phyloP scores from a whole-genome alignment of 768 basidiomycete species.

The Paxillus involutus region DNA sequence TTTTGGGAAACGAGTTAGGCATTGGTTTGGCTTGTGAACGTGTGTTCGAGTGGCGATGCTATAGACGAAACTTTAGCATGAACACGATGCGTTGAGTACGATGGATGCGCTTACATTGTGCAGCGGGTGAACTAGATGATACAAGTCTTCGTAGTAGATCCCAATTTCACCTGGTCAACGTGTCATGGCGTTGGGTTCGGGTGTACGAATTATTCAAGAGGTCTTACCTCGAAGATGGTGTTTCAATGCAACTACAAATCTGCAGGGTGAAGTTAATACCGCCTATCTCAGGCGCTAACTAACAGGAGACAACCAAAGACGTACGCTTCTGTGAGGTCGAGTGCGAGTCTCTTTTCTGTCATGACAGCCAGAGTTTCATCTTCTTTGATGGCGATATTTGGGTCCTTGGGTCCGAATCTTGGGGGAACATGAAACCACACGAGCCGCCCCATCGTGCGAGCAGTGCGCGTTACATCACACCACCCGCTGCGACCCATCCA shows the following conservation, averaged over 20 bases:
- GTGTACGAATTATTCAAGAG: neutral
- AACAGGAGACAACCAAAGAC: slow-evolving; percentile 11
- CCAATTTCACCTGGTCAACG: slow-evolving; percentile 48
- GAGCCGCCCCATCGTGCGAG: slow-evolving; percentile 49
- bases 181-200: neutral
- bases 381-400: slow-evolving; percentile 26
- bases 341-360: slow-evolving; percentile 59
- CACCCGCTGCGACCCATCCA: slow-evolving; percentile 55
- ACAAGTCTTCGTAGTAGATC: slow-evolving; percentile 63
- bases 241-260: neutral
- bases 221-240: neutral
- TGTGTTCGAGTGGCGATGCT: neutral
- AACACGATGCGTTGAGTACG: neutral
- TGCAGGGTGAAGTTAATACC: neutral
- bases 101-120: slow-evolving; percentile 43
- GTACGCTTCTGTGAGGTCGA: slow-evolving; percentile 59
- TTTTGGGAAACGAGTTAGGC: neutral
- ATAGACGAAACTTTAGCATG: neutral
- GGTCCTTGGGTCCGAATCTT: slow-evolving; percentile 40
- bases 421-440: slow-evolving; percentile 65
- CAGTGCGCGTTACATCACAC: slow-evolving; percentile 55
- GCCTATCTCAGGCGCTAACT: neutral
- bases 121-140: slow-evolving; percentile 53
- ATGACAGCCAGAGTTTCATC: slow-evolving; percentile 52
- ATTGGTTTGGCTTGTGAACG: neutral